Conservation (phyloP, 2,329 filamentous ascomycete species). For the Aspergillus persii region DNA sequence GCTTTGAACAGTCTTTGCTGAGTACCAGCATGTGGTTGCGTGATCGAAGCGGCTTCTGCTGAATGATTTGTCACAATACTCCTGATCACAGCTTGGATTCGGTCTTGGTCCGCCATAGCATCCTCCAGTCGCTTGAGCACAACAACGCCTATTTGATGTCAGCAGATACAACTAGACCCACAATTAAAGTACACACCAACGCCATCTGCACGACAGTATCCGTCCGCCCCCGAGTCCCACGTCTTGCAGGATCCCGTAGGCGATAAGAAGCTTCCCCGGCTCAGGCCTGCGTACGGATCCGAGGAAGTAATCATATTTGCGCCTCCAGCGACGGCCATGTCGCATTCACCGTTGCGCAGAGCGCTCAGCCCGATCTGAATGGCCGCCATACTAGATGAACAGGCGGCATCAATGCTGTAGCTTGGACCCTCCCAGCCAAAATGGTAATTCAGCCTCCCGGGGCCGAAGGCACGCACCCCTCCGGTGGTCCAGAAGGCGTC, state of each 20-base stretch:
- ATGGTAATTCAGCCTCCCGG: not conserved
- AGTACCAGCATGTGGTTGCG: not conserved
- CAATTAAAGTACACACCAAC: not conserved
- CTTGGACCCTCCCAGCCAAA: not conserved
- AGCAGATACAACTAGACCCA: not conserved
- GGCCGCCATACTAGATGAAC: not conserved
- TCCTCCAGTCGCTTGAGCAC: not conserved
- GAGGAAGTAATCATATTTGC: not conserved
- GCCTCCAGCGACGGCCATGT: not conserved
- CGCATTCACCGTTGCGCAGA: not conserved
- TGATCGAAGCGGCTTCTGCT: not conserved
- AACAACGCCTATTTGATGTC: not conserved
- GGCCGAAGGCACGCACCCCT: not conserved
- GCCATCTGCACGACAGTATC: not conserved
- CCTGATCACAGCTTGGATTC: not conserved
- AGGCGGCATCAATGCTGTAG: not conserved
- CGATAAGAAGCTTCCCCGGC: not conserved
- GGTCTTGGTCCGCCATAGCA: not conserved
- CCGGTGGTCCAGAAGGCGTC: not conserved
- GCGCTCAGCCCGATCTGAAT: not conserved
- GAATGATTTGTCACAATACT: not conserved
- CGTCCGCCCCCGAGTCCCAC: not conserved
- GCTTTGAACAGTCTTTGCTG: not conserved
- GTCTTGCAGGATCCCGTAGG: not conserved
- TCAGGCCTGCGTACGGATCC: not conserved